A percentile compares a stretch with the other conserved stretches of the same genome.
phyloP scores from a whole-genome alignment of 2,329 filamentous ascomycete genomes.

The Endocalyx cinctus region DNA sequence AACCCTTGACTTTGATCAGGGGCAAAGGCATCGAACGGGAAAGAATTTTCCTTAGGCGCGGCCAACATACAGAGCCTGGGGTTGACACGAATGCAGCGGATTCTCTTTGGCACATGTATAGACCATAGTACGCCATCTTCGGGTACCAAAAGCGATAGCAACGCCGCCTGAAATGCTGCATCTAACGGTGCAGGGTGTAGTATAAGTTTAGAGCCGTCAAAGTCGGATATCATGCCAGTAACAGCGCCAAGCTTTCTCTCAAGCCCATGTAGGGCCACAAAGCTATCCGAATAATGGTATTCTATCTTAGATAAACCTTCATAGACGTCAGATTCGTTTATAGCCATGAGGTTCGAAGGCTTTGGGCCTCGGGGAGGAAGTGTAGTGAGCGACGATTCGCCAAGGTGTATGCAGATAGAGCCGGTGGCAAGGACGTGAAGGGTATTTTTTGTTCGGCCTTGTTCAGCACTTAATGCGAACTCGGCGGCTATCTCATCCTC shows the following conservation, averaged over 20 bases:
- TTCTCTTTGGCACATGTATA: slow-evolving; percentile 9
- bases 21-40: no score
- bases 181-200: slow-evolving; percentile 19
- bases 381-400: background rate
- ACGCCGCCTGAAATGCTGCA: slow-evolving; percentile 16
- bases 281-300: slow-evolving; percentile 12
- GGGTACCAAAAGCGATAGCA: slow-evolving; percentile 8
- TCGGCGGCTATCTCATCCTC: slow-evolving; percentile 10
- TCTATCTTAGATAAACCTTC: slow-evolving; percentile 7
- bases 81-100: slow-evolving; percentile 8
- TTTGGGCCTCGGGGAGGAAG: slow-evolving; percentile 4
- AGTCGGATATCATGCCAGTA: slow-evolving; percentile 5
- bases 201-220: slow-evolving; percentile 4
- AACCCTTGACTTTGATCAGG: no score
- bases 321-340: slow-evolving; percentile 11
- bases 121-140: slow-evolving; percentile 8
- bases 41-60: no score
- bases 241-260: slow-evolving; percentile 9
- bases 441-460: slow-evolving; percentile 11
- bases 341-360: slow-evolving; percentile 1
- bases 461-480: no score
- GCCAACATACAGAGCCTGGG: slow-evolving; percentile 7
- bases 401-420: slow-evolving; percentile 2
- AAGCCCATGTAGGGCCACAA: slow-evolving; percentile 8
- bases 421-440: slow-evolving; percentile 9